These are phyloP conservation scores for Camellia sinensis DNA, from an alignment of 148 eudicot species.

Conservation along the genomic window DNA sequence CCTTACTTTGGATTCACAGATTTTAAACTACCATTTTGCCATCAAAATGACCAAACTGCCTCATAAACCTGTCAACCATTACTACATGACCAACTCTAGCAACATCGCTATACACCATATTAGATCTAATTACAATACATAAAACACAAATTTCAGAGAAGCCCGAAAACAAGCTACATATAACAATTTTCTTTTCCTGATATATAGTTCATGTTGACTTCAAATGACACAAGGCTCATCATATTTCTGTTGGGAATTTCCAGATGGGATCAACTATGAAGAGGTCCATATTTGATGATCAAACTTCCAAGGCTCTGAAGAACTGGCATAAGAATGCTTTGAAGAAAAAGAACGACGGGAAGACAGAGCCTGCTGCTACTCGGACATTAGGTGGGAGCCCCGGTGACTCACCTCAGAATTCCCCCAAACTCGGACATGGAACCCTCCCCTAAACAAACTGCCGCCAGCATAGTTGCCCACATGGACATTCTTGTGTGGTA, in stretches of 20 bases:
- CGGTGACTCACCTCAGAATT: constrained; percentile 18
- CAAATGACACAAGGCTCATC: not conserved
- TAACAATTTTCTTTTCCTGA: too few relatives aligned
- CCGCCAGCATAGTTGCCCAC: constrained; percentile 28
- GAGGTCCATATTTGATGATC: constrained; percentile 79
- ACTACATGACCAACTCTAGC: too few relatives aligned
- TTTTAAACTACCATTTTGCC: too few relatives aligned
- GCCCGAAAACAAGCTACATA: too few relatives aligned
- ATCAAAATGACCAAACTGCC: too few relatives aligned
- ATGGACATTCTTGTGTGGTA: constrained; percentile 27
- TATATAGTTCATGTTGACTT: not conserved
- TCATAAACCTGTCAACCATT: too few relatives aligned
- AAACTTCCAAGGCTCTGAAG: constrained; percentile 77
- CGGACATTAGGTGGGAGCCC: constrained; percentile 32
- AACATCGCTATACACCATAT: too few relatives aligned
- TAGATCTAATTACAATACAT: too few relatives aligned
- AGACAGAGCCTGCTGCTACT: constrained; percentile 14
- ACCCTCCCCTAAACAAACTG: not conserved
- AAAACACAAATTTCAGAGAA: too few relatives aligned
- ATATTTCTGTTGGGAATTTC: not conserved
- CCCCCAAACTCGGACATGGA: not conserved
- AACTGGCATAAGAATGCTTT: constrained; percentile 67
- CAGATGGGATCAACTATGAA: constrained; percentile 99
- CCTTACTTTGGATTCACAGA: too few relatives aligned
- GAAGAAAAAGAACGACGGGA: constrained; percentile 42